Percentiles rank a stretch among this genome's conserved stretches.
Conservation (phyloP, 1,284 basidiomycete genomes). For the Filobasidium uniguttulatum region DNA sequence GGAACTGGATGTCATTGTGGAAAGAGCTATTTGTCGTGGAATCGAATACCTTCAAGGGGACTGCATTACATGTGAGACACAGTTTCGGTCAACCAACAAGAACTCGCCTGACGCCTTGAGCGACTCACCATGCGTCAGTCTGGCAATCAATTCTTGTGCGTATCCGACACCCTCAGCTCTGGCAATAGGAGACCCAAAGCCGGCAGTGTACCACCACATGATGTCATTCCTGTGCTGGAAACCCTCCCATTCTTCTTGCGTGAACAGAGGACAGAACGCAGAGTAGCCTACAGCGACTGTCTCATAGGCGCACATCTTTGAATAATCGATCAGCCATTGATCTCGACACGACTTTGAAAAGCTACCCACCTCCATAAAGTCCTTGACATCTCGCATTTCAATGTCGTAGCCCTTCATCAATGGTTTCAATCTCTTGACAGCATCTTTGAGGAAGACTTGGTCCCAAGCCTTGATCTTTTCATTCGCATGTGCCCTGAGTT, state of each 20-base stretch:
- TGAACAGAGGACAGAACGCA: constrained; percentile 46
- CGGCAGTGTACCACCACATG: constrained; percentile 36
- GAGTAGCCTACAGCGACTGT: constrained; percentile 41
- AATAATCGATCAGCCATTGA: neutral
- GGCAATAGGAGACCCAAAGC: constrained; percentile 34
- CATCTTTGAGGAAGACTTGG: constrained; percentile 53
- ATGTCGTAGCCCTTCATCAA: constrained; percentile 53
- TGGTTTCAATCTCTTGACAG: constrained; percentile 49
- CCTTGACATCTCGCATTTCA: constrained; percentile 50
- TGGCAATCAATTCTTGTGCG: constrained; percentile 37
- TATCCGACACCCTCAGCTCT: constrained; percentile 38
- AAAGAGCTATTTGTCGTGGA: constrained; percentile 47
- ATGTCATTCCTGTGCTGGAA: constrained; percentile 44
- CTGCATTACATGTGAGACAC: constrained; percentile 16
- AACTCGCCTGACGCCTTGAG: neutral
- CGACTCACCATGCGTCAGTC: constrained; percentile 29
- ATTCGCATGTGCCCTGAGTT: constrained; percentile 12
- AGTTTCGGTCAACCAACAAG: neutral
- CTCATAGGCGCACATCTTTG: constrained; percentile 24
- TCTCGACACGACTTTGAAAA: neutral
- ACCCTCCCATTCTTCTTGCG: constrained; percentile 51
- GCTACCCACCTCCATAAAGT: constrained; percentile 22
- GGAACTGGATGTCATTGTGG: constrained; percentile 47
- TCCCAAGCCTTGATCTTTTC: constrained; percentile 45
- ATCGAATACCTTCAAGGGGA: constrained; percentile 44